These are phyloP conservation scores for Saccharum officinarum DNA, from an alignment of 176 grass and related monocot genomes.

Conservation along the genomic window DNA sequence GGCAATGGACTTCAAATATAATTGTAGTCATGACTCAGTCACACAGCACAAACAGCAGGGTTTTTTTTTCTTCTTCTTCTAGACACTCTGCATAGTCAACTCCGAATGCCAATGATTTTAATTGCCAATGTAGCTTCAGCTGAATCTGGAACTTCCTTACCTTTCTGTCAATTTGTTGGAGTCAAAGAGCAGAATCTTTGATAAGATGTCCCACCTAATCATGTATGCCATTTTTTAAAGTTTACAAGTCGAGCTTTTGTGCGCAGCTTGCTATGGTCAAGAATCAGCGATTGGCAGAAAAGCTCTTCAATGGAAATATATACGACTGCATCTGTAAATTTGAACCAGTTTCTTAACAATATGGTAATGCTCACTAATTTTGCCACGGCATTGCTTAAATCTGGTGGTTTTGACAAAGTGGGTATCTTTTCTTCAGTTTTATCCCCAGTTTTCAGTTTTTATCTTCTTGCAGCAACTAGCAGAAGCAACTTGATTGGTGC, in stretches of 20 bases:
- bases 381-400: background rate
- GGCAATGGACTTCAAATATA: background rate
- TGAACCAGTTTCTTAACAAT: constrained; percentile 53
- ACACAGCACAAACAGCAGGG: background rate
- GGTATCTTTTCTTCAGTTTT: background rate
- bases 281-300: constrained; percentile 94
- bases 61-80: background rate
- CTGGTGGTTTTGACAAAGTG: background rate
- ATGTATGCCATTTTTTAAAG: background rate
- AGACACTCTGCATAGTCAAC: background rate
- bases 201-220: background rate
- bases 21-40: background rate
- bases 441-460: constrained; percentile 1
- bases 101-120: background rate
- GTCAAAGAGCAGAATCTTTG: background rate
- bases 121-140: background rate
- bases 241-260: constrained; percentile 18
- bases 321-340: constrained; percentile 97
- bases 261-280: constrained; percentile 97
- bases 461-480: background rate
- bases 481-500: background rate
- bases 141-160: background rate
- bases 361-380: background rate
- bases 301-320: constrained; percentile 86
- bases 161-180: background rate